Conservation (phyloP, 169 alveolate species). For the Besnoitia besnoiti region DNA sequence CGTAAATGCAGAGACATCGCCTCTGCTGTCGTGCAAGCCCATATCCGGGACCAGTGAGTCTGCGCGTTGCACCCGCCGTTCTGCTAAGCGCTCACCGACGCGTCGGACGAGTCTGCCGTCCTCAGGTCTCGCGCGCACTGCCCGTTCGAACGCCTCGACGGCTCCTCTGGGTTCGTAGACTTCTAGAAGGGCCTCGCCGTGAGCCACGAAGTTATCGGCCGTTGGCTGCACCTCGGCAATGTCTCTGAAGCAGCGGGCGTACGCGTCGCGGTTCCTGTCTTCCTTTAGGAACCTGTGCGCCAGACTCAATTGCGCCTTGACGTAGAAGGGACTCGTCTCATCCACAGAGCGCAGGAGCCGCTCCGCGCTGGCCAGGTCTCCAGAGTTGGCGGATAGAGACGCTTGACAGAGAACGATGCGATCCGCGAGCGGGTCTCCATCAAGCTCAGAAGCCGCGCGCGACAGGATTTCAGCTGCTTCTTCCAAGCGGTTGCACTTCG, state of each 20-base stretch:
- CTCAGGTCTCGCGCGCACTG: neutral
- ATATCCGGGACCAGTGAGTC: too few relatives aligned
- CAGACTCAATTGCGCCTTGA: neutral
- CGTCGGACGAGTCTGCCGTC: neutral
- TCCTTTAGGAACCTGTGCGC: neutral
- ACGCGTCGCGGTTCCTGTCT: neutral
- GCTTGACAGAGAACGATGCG: neutral
- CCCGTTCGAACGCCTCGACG: slow-evolving; percentile 2
- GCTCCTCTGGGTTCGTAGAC: slow-evolving; percentile 17
- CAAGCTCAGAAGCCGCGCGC: neutral
- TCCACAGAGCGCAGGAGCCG: neutral
- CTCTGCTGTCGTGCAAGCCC: too few relatives aligned
- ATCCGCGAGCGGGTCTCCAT: neutral
- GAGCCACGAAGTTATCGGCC: neutral
- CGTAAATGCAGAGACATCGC: too few relatives aligned
- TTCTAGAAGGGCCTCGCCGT: neutral
- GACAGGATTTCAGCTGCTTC: neutral
- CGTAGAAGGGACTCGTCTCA: neutral
- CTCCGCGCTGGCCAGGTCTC: neutral
- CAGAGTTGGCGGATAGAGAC: neutral
- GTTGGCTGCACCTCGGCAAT: slow-evolving; percentile 18
- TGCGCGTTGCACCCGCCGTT: too few relatives aligned
- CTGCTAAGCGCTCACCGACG: neutral
- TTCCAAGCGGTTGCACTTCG: neutral
- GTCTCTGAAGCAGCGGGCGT: slow-evolving; percentile 1